Conservation (phyloP, 306 rosid genomes). For the Abrus pulchellus region DNA sequence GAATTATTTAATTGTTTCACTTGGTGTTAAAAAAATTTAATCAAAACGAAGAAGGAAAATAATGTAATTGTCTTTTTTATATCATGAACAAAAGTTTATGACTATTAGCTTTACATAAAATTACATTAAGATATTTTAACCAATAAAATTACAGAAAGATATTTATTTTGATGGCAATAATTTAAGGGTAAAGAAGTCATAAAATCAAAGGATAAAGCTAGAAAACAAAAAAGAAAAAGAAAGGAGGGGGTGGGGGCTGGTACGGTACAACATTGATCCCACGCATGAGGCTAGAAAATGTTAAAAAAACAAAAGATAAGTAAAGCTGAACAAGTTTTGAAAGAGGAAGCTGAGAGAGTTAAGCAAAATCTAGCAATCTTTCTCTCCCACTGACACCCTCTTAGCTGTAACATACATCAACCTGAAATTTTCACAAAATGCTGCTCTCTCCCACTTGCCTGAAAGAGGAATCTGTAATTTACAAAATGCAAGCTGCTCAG, state of each 20-base stretch:
- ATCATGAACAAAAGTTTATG: too few species aligned
- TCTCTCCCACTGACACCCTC: not conserved
- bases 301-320: not conserved
- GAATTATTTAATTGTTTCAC: too few species aligned
- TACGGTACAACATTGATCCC: not conserved
- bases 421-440: not conserved
- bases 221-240: not conserved
- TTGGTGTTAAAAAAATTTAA: too few species aligned
- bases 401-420: too few species aligned
- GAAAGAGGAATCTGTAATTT: slow-evolving; percentile 3
- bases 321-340: not conserved
- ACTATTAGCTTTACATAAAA: too few species aligned
- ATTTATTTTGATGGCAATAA: not conserved
- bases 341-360: not conserved
- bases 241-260: not conserved
- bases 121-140: too few species aligned
- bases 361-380: not conserved
- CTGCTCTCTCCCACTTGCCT: not conserved
- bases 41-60: too few species aligned
- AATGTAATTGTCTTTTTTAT: too few species aligned
- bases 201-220: not conserved
- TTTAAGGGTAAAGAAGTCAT: not conserved
- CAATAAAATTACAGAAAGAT: too few species aligned
- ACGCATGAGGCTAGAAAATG: not conserved
- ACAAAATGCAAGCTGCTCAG: too few species aligned